Percentiles rank a stretch among this genome's conserved stretches.
Evolutionary conservation across 768 basidiomycete genomes (phyloP).

Genomic region (Hirschioporus abietinus): DNA sequence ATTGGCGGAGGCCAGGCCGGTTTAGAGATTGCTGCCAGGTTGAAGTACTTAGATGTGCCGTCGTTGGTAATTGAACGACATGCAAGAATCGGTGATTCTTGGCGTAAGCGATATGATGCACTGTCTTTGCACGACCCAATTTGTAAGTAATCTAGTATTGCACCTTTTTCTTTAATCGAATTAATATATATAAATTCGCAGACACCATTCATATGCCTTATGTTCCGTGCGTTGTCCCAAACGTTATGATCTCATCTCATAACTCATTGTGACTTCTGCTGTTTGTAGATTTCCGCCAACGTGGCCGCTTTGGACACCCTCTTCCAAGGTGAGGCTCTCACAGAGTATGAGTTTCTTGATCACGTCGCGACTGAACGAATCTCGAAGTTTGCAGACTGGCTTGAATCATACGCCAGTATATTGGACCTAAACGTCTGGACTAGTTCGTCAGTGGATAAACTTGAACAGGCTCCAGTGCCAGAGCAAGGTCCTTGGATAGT

Average conservation of each 20-base stretch:
- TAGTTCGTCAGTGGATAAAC: slow-evolving; percentile 34
- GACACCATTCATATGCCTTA: slow-evolving; percentile 56
- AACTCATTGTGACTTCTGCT: background rate
- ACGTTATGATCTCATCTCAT: background rate
- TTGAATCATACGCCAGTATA: slow-evolving; percentile 54
- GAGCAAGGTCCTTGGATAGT: slow-evolving; percentile 35
- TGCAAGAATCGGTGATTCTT: slow-evolving; percentile 48
- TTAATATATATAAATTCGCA: slow-evolving; percentile 13
- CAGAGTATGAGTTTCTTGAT: background rate
- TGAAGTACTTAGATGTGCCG: slow-evolving; percentile 52
- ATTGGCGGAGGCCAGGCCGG: slow-evolving; percentile 67
- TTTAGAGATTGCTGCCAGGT: slow-evolving; percentile 57
- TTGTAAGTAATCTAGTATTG: slow-evolving; percentile 23
- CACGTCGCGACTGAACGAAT: background rate
- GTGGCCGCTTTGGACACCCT: slow-evolving; percentile 51
- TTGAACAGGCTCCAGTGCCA: slow-evolving; percentile 19
- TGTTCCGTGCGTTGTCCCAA: slow-evolving; percentile 33
- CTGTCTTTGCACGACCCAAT: slow-evolving; percentile 50
- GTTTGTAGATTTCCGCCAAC: slow-evolving; percentile 44
- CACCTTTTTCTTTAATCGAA: slow-evolving; percentile 5
- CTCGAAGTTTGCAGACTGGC: slow-evolving; percentile 55
- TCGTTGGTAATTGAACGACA: slow-evolving; percentile 56
- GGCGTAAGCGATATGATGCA: slow-evolving; percentile 55
- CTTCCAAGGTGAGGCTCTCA: slow-evolving; percentile 45
- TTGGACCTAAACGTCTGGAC: slow-evolving; percentile 65